A percentile compares a stretch with the other conserved stretches of the same genome.
Evolutionary conservation across 2,329 filamentous ascomycete genomes (phyloP).

Genomic region (Colletotrichum paranaense): DNA sequence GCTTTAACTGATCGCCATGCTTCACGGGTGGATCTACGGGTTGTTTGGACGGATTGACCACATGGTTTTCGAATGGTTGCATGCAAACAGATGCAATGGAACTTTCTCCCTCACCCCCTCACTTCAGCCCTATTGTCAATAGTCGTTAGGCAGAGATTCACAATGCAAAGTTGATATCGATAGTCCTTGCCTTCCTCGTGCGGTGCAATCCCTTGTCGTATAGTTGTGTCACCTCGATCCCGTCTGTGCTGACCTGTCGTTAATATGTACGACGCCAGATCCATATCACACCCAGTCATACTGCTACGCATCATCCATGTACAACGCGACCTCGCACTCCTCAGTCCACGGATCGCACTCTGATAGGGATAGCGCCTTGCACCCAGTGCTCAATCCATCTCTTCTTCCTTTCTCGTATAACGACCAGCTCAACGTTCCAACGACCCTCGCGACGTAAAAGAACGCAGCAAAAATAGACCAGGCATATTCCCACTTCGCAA

Average conservation of each 20-base stretch:
- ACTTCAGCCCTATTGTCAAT: background rate
- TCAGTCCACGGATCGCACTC: background rate
- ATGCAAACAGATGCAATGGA: background rate
- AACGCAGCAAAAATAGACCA: conserved; percentile 2
- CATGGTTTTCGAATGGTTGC: background rate
- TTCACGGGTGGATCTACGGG: background rate
- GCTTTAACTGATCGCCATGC: background rate
- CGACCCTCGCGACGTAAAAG: background rate
- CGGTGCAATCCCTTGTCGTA: background rate
- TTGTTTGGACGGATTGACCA: background rate
- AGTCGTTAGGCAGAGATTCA: background rate
- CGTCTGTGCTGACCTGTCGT: background rate
- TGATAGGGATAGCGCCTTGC: background rate
- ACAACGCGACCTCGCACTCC: background rate
- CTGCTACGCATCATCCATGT: background rate
- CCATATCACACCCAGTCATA: background rate
- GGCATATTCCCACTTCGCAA: background rate
- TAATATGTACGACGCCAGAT: background rate
- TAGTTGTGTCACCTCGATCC: background rate
- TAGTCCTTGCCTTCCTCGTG: background rate
- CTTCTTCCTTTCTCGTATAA: background rate
- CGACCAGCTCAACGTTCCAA: background rate
- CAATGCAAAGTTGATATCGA: background rate
- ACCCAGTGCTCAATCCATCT: background rate
- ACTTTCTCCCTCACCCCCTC: background rate